These are phyloP conservation scores for Entophlyctis helioformis DNA, from an alignment of 192 early-diverging fungal species.

Conservation along the genomic window DNA sequence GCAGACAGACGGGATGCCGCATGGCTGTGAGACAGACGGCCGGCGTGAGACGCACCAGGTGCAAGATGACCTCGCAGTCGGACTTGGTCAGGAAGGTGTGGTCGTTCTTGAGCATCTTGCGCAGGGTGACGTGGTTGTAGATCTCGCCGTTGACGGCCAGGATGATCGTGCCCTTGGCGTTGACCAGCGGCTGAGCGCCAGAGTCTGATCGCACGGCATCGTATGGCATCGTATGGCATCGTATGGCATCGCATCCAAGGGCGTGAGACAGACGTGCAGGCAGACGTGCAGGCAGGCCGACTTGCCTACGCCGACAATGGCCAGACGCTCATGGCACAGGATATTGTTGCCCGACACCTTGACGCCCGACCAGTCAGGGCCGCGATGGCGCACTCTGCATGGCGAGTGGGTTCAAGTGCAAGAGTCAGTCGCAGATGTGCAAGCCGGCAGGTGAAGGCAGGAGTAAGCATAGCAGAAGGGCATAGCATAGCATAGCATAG, in stretches of 20 bases:
- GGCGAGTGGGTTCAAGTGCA: background rate
- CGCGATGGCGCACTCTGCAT: constrained; percentile 81
- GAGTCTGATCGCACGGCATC: constrained; percentile 41
- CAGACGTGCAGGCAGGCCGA: constrained; percentile 1
- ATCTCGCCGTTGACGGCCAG: constrained; percentile 97
- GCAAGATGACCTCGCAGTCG: constrained; percentile 95
- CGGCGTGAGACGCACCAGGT: constrained; percentile 47
- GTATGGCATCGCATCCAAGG: background rate
- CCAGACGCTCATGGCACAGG: constrained; percentile 93
- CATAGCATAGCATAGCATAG: background rate
- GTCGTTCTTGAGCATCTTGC: constrained; percentile 57
- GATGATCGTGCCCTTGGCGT: constrained; percentile 75
- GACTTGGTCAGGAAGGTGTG: constrained; percentile 88
- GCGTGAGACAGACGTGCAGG: background rate
- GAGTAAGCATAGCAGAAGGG: background rate
- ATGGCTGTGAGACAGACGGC: too few relatives aligned
- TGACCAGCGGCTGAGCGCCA: constrained; percentile 93
- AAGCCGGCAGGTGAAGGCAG: background rate
- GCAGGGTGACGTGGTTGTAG: constrained; percentile 90
- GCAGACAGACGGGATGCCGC: too few relatives aligned
- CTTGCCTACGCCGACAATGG: constrained; percentile 94
- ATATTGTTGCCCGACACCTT: constrained; percentile 70
- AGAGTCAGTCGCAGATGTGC: background rate
- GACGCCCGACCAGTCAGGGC: constrained; percentile 98
- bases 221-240: background rate